A percentile compares a stretch with the other conserved stretches of the same genome.
These are phyloP conservation scores for Plasmodiophora brassicae DNA, from an alignment of 208 protist species.

Conservation along the genomic window DNA sequence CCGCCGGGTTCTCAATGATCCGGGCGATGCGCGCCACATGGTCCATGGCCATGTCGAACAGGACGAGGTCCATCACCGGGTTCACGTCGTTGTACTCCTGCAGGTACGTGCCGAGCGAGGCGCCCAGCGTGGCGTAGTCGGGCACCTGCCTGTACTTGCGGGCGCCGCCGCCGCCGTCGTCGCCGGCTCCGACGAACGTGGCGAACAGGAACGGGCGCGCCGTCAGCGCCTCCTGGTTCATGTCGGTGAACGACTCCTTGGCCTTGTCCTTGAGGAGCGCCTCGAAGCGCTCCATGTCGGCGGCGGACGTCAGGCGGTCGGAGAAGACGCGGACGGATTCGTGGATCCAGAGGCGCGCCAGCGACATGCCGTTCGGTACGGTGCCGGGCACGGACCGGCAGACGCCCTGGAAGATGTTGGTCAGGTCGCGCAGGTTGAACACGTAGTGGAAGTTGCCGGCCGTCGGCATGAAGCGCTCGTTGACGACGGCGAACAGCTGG, in stretches of 20 bases:
- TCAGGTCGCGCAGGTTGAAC: slow-evolving; percentile 96
- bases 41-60: slow-evolving; percentile 94
- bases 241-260: slow-evolving; percentile 44
- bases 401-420: slow-evolving; percentile 85
- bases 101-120: slow-evolving; percentile 77
- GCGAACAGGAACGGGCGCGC: slow-evolving; percentile 53
- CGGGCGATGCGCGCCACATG: slow-evolving; percentile 91
- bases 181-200: slow-evolving; percentile 52
- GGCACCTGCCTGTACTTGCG: slow-evolving; percentile 50
- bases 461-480: slow-evolving; percentile 86
- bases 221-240: slow-evolving; percentile 43
- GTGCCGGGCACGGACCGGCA: slow-evolving; percentile 48
- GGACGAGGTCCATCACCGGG: slow-evolving; percentile 90
- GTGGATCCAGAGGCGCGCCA: slow-evolving; percentile 87
- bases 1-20: slow-evolving; percentile 85
- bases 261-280: slow-evolving; percentile 65
- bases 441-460: slow-evolving; percentile 98
- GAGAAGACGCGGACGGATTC: slow-evolving; percentile 92
- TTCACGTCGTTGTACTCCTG: slow-evolving; percentile 87
- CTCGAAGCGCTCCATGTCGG: slow-evolving; percentile 70
- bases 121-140: slow-evolving; percentile 67
- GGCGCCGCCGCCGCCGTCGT: slow-evolving; percentile 40
- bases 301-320: slow-evolving; percentile 69
- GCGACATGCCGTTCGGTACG: slow-evolving; percentile 69
- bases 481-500: slow-evolving; percentile 65